Base-by-base conservation (phyloP, 441 rosid species). In the Jatropha multifida region DNA sequence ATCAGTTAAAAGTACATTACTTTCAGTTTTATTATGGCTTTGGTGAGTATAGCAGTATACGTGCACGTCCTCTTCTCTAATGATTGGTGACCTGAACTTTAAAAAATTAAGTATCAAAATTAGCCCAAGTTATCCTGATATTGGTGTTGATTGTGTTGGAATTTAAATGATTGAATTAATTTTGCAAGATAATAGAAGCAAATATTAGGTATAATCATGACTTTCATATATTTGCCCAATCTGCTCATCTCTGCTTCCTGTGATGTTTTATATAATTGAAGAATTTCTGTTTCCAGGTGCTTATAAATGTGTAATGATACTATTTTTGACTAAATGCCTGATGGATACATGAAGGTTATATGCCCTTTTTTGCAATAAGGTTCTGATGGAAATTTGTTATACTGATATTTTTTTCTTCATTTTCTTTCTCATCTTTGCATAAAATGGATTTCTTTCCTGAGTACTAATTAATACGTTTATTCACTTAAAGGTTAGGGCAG, bases 401-500 rank as follows among this genome's bases (percentile, higher is more conserved):
- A 44, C 55, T 64, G 54, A 20, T 52, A 9, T 15, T 54, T 62
- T 8, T 68, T 40, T 51, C 41, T 66, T 73, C 38, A 44, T 18
- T 83, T 70, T 70, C 18, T 4, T 40, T 13, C 26, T 59, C 66
- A 11, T 12, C 4, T 68, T 20, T 41, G 9, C 27, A 13, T n/a
- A 8, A 38, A 61, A 68, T 32, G 37, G 40, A 37, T 68, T 60
- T 75, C 44, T 60, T 17, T 37, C 71, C 41, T 66, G 60, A 58
- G 55, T 65, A 70, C 73, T 82, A 20, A 79, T 56, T 66, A 44
- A 38, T 60, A 49, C 77, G 52, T 80, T 78, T 75, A 70, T 72
- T 69, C 74, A 68, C 65, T 74, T 83, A 76, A 81, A 95, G 99
- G 94, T 92, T 71, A 88, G 96, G 82, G 96, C 94, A 0, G 99